Conservation (phyloP, 176 grass and related monocot species). For the Carex pumila region DNA sequence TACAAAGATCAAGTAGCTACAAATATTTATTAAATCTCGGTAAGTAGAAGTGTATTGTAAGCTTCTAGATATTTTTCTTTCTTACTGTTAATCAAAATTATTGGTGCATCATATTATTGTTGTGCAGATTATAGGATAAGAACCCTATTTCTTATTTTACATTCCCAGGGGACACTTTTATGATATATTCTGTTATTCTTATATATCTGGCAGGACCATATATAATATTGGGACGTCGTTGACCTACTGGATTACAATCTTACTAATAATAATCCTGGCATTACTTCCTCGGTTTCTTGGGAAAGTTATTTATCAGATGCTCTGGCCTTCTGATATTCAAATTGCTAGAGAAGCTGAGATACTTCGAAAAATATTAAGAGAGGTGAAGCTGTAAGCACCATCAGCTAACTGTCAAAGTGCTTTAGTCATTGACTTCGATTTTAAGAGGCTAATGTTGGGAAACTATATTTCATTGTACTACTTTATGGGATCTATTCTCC, state of each 20-base stretch:
- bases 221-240: constrained; percentile 75
- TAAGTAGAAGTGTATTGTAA: neutral
- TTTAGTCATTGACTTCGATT: constrained; percentile 29
- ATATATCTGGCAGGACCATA: constrained; percentile 79
- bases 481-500: constrained; percentile 39
- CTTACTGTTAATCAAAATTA: constrained; percentile 1
- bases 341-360: constrained; percentile 97
- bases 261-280: constrained; percentile 84
- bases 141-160: neutral
- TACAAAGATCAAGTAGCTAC: neutral
- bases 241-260: constrained; percentile 88
- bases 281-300: constrained; percentile 91
- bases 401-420: constrained; percentile 50
- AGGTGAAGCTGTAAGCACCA: constrained; percentile 42
- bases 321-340: constrained; percentile 99
- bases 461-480: constrained; percentile 9
- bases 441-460: constrained; percentile 14
- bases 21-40: neutral
- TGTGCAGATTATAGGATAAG: neutral
- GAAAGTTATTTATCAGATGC: constrained; percentile 90
- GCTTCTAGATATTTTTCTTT: neutral
- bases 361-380: constrained; percentile 52
- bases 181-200: constrained; percentile 25
- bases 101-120: neutral
- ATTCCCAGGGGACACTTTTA: neutral